Conservation (phyloP, 139 green algal genomes). For the Marvania coccoides region DNA sequence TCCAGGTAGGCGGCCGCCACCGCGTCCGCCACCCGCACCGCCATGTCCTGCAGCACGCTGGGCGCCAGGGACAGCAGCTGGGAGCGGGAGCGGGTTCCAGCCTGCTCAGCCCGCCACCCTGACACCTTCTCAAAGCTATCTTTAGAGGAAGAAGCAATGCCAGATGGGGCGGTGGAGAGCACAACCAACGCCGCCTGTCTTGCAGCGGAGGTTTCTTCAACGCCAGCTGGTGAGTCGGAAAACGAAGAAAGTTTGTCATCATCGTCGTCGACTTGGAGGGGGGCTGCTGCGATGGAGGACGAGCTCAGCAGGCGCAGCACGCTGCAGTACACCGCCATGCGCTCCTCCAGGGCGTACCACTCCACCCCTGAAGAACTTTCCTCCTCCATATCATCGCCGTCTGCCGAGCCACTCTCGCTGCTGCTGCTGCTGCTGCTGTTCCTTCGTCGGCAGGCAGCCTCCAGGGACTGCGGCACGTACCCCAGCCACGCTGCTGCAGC, state of each 20-base stretch:
- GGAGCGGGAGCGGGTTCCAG: no score
- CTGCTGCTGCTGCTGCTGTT: not conserved
- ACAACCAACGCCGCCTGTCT: no score
- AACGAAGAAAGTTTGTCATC: no score
- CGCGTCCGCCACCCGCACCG: constrained; percentile 30
- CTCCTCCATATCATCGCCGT: not conserved
- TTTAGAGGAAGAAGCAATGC: no score
- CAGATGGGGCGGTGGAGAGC: no score
- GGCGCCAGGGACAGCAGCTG: constrained; percentile 22
- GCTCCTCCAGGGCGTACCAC: not conserved
- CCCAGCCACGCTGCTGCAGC: not conserved
- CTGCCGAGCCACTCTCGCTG: not conserved
- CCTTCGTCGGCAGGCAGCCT: not conserved
- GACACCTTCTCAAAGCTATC: no score
- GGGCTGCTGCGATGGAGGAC: not conserved
- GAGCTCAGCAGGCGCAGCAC: not conserved
- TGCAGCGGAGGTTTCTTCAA: no score
- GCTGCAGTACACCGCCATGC: not conserved
- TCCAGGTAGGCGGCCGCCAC: constrained; percentile 37
- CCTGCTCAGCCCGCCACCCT: no score
- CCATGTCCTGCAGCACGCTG: constrained; percentile 42
- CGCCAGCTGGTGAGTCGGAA: no score
- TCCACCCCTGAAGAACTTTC: not conserved
- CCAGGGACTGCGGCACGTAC: not conserved
- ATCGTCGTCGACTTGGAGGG: not conserved